Base-by-base conservation (phyloP, 768 basidiomycete species). In the Mycena belliarum region DNA sequence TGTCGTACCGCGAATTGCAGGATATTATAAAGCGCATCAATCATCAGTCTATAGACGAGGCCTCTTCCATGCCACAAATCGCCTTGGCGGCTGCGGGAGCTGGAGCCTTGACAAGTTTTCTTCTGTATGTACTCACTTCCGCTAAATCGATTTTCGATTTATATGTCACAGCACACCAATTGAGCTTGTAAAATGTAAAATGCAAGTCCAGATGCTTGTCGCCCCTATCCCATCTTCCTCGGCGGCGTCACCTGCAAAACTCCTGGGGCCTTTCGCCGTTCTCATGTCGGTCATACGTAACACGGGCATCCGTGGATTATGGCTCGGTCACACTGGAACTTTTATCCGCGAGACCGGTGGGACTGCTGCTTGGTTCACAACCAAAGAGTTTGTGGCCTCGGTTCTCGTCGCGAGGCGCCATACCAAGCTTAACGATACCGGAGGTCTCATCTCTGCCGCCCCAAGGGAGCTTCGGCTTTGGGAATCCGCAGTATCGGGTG, bases 141-240 rank as follows among this genome's bases (percentile, higher is more conserved):
- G 8, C 12, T 37, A 3, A 23, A 21, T 4, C 23, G 7, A 24
- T 26, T 4, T 15, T 43, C 24, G 2, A 38, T 42, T 48, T 24
- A 26, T 28, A 41, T 44, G 43, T 45, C 32, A 49, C 49, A 91
- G 91, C 48, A 95, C 92, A 0, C 92, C 92, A 1, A 85, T 94
- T 58, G 93, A 93, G 67, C 86, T 93, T 47, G 84, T 95, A 45
- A 95, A 95, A 73, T 94, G 92, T 72, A 89, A 91, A 68, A 93
- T 95, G 91, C 92, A 95, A 72, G 93, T 94, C 2, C 92, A 93
- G 68, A 90, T 89, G 84, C 82, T 94, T 57, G 64, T 66, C 48
- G 29, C 68, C 52, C 65, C 66, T 21, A 42, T 11, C 40, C 38
- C 57, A 25, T 42, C 59, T 21, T 43, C 63, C 29, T 56, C 54